Evolutionary conservation across 257 asterid genomes (phyloP).

Genomic region (Echites panduratus): DNA sequence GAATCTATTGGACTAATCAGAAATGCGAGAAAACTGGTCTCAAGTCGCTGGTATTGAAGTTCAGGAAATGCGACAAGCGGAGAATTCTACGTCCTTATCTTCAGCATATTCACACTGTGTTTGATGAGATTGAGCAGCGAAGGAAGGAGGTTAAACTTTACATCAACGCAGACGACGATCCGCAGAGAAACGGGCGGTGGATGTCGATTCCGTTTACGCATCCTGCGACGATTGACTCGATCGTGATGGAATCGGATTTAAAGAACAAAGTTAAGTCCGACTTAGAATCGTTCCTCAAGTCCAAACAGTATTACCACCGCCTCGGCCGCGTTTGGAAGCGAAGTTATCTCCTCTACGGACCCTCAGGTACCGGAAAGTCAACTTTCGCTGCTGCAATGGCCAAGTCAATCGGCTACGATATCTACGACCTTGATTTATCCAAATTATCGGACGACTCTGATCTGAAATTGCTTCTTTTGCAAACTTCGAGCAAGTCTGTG

Average conservation of each 20-base stretch:
- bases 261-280: conserved; percentile 69
- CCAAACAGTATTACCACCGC: conserved; percentile 74
- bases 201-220: conserved; percentile 60
- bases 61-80: conserved; percentile 64
- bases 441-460: conserved; percentile 62
- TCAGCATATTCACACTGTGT: conserved; percentile 59
- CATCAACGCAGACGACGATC: conserved; percentile 50
- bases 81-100: conserved; percentile 60
- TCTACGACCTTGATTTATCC: conserved; percentile 69
- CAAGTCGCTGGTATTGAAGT: conserved; percentile 48
- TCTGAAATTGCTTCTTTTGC: conserved; percentile 57
- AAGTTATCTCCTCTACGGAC: conserved; percentile 73
- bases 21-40: conserved; percentile 23
- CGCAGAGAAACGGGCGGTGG: conserved; percentile 65
- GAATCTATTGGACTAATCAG: conserved; percentile 57
- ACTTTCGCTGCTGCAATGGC: conserved; percentile 80
- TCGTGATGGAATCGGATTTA: conserved; percentile 84
- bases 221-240: conserved; percentile 81
- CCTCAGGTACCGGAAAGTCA: conserved; percentile 84
- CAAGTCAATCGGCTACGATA: conserved; percentile 55
- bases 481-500: conserved; percentile 60
- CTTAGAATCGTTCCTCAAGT: conserved; percentile 57
- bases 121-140: conserved; percentile 70
- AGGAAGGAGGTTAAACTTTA: conserved; percentile 55
- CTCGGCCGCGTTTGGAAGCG: conserved; percentile 93